Base-by-base conservation (phyloP, 2,329 filamentous ascomycete genomes). In the Trichoderma oligosporum region DNA sequence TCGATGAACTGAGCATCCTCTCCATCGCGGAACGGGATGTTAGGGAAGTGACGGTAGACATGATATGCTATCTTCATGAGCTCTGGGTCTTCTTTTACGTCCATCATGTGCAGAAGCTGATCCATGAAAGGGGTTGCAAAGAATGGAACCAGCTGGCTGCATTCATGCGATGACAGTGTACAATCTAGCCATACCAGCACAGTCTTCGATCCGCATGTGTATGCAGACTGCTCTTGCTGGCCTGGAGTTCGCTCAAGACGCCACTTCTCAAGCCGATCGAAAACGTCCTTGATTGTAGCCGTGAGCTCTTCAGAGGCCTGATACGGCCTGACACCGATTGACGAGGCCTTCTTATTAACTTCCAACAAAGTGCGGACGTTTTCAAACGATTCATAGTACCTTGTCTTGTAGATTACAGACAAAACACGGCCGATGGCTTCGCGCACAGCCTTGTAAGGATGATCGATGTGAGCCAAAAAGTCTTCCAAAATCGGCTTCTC, bases 51-150 rank as follows among this genome's bases (percentile, higher is more conserved):
- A 6, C 93, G 88, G 77, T 97, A 99, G 39, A 99, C 94, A 68
- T 96, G 91, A 69, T 97, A 99, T 0, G 94, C 93, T 7, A 97
- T 81, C 8, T 89, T 87, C 78, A 97, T 95, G 2, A 99, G 81
- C 72, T 99, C 95, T 0, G 91, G 91, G 66, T 99, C 94, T 72
- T 99, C 94, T 72, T 97, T 97, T 70, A 99, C 91, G 68, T 99
- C 94, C 93, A 99, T 99, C 94, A 99, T 99, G 77, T 99, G 92
- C 52, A 99, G 77, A 12, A 99, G 82, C 70, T 97, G 89, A 66
- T 94, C 89, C 71, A 96, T 94, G 68, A 97, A 93, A 0, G 88
- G 80, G 33, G 89, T 82, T 0, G 91, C 88, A 77, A 99, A 97
- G 81, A 97, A 97, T 3, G 87, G 85, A 16, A 95, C 84, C 12